A percentile compares a stretch with the other conserved stretches of the same genome.
phyloP scores from a whole-genome alignment of 441 rosid genomes.

The Dalechampia spathulata region DNA sequence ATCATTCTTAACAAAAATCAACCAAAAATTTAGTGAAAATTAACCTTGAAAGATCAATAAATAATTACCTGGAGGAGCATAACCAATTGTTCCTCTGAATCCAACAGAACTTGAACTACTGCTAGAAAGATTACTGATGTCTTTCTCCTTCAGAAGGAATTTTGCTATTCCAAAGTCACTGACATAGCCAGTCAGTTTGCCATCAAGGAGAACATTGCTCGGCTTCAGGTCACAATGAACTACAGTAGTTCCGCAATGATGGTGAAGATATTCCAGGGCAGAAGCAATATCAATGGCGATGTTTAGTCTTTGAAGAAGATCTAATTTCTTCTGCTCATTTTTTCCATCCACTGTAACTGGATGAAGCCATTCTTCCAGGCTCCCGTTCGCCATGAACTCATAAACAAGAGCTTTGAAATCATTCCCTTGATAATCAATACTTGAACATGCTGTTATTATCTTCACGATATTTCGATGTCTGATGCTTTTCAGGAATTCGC shows the following conservation, averaged over 20 bases:
- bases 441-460: constrained; percentile 16
- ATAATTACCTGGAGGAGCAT: constrained; percentile 17
- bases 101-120: neutral
- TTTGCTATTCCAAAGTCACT: constrained; percentile 22
- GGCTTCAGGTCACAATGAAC: constrained; percentile 20
- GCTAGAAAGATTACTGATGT: neutral
- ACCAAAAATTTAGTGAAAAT: neutral
- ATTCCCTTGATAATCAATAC: constrained; percentile 22
- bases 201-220: constrained; percentile 17
- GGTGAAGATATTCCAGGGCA: constrained; percentile 26
- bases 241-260: constrained; percentile 12
- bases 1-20: too few species aligned
- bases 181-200: constrained; percentile 10
- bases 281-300: too few species aligned
- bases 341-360: neutral
- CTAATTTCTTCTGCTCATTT: neutral
- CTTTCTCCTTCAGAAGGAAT: constrained; percentile 17
- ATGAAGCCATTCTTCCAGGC: constrained; percentile 28
- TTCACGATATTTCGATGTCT: constrained; percentile 27
- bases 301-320: constrained; percentile 14
- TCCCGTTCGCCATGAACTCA: constrained; percentile 27
- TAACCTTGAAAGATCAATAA: too few species aligned
- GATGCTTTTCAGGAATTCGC: constrained; percentile 19
- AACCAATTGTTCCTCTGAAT: constrained; percentile 16
- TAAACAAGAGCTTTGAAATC: too few species aligned